Evolutionary conservation across 768 basidiomycete species (phyloP).

Genomic region (Lactarius tabidus): DNA sequence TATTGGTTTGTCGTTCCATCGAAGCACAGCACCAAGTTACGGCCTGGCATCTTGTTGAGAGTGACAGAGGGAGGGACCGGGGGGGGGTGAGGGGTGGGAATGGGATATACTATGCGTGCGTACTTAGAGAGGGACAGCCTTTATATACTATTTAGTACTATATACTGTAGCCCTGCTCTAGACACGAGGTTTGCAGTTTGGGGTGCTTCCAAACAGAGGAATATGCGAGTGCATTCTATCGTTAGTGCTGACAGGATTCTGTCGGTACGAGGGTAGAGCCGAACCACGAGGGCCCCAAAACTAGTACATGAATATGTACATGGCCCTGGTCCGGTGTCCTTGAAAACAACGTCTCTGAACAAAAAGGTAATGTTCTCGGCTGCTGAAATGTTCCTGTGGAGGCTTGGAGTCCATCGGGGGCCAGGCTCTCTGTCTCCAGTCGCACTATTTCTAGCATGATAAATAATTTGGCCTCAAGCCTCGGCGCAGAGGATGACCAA

Average conservation of each 20-base stretch:
- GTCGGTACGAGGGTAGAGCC: background rate
- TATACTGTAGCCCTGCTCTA: too few relatives aligned
- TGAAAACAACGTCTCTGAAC: too few relatives aligned
- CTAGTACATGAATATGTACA: background rate
- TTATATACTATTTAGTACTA: too few relatives aligned
- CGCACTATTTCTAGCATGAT: background rate
- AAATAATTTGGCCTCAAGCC: background rate
- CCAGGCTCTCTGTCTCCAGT: background rate
- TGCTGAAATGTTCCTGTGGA: background rate
- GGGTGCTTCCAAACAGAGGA: background rate
- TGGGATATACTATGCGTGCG: too few relatives aligned
- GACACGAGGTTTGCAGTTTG: background rate
- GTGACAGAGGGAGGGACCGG: background rate
- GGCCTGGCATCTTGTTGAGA: slow-evolving; percentile 22
- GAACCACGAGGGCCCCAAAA: background rate
- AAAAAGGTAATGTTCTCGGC: background rate
- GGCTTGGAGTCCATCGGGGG: background rate
- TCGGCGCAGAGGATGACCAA: background rate
- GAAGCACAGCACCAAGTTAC: slow-evolving; percentile 24
- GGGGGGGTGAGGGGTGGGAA: background rate
- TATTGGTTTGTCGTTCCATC: slow-evolving; percentile 23
- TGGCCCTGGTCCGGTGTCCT: too few relatives aligned
- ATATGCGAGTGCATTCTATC: background rate
- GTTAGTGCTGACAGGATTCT: background rate
- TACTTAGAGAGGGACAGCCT: background rate